Conservation (phyloP, 805 yeast genomes). For the Naumovozyma baii region DNA sequence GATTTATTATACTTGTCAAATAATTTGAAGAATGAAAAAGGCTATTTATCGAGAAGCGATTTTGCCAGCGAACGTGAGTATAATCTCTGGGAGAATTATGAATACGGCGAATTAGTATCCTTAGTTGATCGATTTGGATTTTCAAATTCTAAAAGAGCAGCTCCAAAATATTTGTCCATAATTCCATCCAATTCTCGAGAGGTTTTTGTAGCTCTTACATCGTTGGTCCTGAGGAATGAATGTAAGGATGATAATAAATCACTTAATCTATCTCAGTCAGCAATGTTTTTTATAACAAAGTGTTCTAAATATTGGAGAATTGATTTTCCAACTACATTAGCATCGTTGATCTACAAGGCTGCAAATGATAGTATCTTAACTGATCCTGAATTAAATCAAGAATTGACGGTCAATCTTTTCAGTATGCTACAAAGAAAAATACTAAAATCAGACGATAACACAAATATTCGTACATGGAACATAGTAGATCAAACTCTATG, state of each 20-base stretch:
- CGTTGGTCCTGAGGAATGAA: conserved; percentile 37
- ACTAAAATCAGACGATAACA: conserved; percentile 14
- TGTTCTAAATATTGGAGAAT: conserved; percentile 54
- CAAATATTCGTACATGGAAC: conserved; percentile 32
- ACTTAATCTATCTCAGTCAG: conserved; percentile 34
- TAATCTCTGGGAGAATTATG: conserved; percentile 35
- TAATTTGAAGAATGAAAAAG: conserved; percentile 19
- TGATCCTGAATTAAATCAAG: conserved; percentile 25
- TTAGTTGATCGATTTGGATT: conserved; percentile 21
- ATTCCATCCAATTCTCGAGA: conserved; percentile 37
- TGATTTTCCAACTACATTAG: conserved; percentile 37
- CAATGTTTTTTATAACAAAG: conserved; percentile 35
- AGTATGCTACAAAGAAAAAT: conserved; percentile 22
- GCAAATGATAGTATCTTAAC: conserved; percentile 32
- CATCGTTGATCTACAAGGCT: conserved; percentile 43
- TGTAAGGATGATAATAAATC: conserved; percentile 4
- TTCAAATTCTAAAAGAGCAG: conserved; percentile 1
- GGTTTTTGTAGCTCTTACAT: conserved; percentile 34
- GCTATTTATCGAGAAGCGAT: conserved; percentile 27
- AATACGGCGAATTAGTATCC: conserved; percentile 25
- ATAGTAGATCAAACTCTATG: conserved; percentile 42
- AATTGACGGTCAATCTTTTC: conserved; percentile 29
- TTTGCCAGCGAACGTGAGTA: conserved; percentile 31
- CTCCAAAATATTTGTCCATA: conserved; percentile 7
- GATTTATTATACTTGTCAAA: conserved; percentile 9